Conservation (phyloP, 768 basidiomycete species). For the Clavulina sp. region DNA sequence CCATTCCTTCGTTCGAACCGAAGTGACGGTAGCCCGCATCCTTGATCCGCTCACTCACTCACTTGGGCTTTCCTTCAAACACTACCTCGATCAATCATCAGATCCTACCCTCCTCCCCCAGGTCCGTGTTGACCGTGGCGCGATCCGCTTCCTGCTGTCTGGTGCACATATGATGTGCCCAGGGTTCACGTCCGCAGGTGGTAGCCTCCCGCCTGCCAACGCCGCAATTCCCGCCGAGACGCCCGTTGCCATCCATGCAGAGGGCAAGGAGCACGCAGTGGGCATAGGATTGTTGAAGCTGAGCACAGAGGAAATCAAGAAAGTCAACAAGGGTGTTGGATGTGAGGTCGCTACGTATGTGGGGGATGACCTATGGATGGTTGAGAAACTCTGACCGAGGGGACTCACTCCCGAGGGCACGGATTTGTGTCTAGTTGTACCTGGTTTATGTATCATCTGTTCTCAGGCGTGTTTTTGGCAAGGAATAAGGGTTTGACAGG, state of each 20-base stretch:
- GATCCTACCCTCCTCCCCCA: conserved; percentile 82
- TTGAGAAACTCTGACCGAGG: conserved; percentile 47
- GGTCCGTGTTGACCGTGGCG: conserved; percentile 86
- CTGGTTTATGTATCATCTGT: too few species aligned
- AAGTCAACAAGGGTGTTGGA: conserved; percentile 75
- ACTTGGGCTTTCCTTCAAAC: too few species aligned
- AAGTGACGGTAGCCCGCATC: too few species aligned
- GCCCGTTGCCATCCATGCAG: conserved; percentile 83
- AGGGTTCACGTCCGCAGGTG: conserved; percentile 84
- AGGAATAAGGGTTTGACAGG: too few species aligned
- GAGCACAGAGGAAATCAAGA: conserved; percentile 75
- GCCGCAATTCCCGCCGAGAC: conserved; percentile 48
- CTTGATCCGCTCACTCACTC: too few species aligned
- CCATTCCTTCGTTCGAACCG: not conserved
- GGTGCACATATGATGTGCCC: conserved; percentile 97
- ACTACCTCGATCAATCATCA: conserved; percentile 19
- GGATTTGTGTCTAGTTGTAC: too few species aligned
- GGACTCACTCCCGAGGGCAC: too few species aligned
- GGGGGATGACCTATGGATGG: conserved; percentile 75
- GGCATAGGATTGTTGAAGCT: conserved; percentile 74
- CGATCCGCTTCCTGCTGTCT: conserved; percentile 88
- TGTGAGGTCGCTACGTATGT: conserved; percentile 77
- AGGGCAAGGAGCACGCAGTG: conserved; percentile 85
- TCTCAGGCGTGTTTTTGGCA: too few species aligned
- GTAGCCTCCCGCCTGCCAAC: conserved; percentile 62